Conservation (phyloP, 352 stramenopile species). For the Globisporangium sylvaticum region DNA sequence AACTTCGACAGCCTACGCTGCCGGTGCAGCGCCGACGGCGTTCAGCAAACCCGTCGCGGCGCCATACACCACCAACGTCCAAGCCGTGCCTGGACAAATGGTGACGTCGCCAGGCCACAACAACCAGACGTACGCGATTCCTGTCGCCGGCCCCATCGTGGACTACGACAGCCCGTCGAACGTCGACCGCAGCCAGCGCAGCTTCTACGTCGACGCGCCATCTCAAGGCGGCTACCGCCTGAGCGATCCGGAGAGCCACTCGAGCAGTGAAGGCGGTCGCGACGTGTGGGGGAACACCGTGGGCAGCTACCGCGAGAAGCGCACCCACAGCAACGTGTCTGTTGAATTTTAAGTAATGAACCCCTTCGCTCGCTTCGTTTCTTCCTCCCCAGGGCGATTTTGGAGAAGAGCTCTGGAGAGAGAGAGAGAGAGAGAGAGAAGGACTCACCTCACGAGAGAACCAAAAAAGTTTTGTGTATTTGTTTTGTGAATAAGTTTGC, state of each 20-base stretch:
- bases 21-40: conserved; percentile 18
- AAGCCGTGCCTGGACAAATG: conserved; percentile 2
- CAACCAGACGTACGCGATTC: conserved; percentile 20
- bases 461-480: conserved; percentile 1
- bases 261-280: conserved; percentile 20
- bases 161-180: conserved; percentile 45
- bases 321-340: conserved; percentile 47
- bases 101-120: conserved; percentile 7
- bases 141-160: conserved; percentile 14
- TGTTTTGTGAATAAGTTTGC: conserved; percentile 4
- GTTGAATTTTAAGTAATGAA: conserved; percentile 47
- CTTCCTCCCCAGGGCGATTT: not conserved
- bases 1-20: conserved; percentile 14
- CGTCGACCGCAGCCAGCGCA: conserved; percentile 4
- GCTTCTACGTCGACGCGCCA: conserved; percentile 3
- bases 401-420: not conserved
- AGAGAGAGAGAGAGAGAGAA: conserved; percentile 4
- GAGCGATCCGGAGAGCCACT: conserved; percentile 27
- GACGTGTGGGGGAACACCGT: conserved; percentile 46
- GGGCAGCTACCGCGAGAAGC: conserved; percentile 36
- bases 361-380: not conserved
- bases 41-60: conserved; percentile 18
- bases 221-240: conserved; percentile 22
- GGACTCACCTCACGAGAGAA: not conserved
- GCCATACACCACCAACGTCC: not conserved